Evolutionary conservation across 257 asterid genomes (phyloP).

Genomic region (Solanum okadae): DNA sequence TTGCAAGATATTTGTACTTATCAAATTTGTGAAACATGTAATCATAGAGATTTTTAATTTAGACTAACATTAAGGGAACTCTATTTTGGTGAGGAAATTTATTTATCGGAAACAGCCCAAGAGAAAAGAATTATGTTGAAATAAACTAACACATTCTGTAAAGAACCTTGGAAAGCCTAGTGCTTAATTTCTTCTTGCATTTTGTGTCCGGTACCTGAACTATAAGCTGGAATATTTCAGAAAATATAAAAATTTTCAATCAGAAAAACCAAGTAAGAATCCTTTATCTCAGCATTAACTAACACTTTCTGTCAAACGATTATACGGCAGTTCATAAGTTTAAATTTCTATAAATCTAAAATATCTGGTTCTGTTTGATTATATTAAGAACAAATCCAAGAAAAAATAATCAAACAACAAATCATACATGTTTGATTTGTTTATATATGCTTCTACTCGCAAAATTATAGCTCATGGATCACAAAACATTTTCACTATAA

Average conservation of each 20-base stretch:
- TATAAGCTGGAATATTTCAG: too few species aligned
- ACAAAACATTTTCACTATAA: too few species aligned
- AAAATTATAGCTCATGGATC: neutral
- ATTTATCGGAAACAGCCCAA: neutral
- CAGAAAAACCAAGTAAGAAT: too few species aligned
- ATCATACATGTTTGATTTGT: too few species aligned
- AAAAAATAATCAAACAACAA: neutral
- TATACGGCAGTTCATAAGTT: neutral
- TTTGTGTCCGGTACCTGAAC: too few species aligned
- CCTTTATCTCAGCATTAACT: neutral
- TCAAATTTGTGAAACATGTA: neutral
- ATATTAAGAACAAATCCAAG: neutral
- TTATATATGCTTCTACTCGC: neutral
- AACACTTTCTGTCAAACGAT: too few species aligned
- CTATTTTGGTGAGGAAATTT: neutral
- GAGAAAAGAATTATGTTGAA: neutral
- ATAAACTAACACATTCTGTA: neutral
- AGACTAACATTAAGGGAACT: neutral
- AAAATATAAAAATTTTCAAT: too few species aligned
- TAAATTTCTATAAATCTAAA: too few species aligned
- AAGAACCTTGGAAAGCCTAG: neutral
- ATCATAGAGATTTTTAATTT: too few species aligned
- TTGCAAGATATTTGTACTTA: too few species aligned
- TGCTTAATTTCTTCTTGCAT: neutral
- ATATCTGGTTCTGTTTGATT: neutral